phyloP scores from a whole-genome alignment of 2,329 filamentous ascomycete species.

The Scedosporium boydii region DNA sequence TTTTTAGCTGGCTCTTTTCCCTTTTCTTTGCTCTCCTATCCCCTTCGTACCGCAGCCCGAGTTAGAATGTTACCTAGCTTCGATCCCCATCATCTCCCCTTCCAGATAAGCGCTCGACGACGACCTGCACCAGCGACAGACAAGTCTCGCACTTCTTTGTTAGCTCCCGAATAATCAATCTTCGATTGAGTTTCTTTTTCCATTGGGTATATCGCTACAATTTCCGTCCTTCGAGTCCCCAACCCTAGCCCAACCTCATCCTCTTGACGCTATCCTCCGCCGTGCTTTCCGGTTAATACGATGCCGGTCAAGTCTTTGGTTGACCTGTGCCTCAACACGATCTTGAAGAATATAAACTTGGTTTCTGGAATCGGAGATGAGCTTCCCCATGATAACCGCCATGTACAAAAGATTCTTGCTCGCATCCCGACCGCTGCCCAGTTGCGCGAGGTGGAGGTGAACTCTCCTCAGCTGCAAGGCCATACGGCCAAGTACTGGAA shows the following conservation, averaged over 20 bases:
- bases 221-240: background rate
- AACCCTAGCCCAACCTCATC: background rate
- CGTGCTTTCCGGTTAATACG: background rate
- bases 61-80: background rate
- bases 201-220: no score
- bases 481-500: conserved; percentile 68
- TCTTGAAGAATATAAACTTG: conserved; percentile 41
- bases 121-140: background rate
- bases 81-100: background rate
- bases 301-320: conserved; percentile 41
- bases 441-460: conserved; percentile 62
- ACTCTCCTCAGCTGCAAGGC: conserved; percentile 66
- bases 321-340: conserved; percentile 39
- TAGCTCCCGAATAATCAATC: background rate
- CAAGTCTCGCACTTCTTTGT: background rate
- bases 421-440: conserved; percentile 66
- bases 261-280: background rate
- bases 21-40: background rate
- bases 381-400: conserved; percentile 47
- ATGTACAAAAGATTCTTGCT: conserved; percentile 58
- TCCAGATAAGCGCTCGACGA: background rate
- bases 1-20: no score
- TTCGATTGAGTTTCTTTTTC: background rate
- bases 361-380: conserved; percentile 64
- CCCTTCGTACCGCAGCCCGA: background rate